These are phyloP conservation scores for Pistacia vera DNA, from an alignment of 345 rosid genomes.

Conservation along the genomic window DNA sequence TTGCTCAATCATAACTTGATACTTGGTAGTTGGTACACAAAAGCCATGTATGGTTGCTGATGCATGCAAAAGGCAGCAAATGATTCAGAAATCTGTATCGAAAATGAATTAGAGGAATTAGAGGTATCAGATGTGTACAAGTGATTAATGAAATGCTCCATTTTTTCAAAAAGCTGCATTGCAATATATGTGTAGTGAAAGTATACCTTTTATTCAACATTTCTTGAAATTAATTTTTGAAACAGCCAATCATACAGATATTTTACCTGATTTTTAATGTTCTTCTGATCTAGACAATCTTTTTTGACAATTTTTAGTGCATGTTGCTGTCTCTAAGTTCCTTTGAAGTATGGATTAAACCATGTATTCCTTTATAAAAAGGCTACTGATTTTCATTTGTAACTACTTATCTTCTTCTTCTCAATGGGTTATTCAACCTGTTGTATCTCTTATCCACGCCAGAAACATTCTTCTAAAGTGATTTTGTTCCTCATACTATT, in stretches of 20 bases:
- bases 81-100: background rate
- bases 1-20: background rate
- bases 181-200: background rate
- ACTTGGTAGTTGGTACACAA: background rate
- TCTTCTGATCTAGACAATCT: background rate
- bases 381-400: background rate
- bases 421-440: background rate
- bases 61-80: background rate
- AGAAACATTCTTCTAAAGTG: slow-evolving; percentile 9
- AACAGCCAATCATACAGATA: background rate
- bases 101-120: background rate
- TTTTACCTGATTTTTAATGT: background rate
- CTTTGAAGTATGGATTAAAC: background rate
- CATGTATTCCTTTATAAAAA: background rate
- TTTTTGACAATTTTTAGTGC: background rate
- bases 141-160: background rate
- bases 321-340: background rate
- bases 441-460: background rate
- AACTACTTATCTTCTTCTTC: background rate
- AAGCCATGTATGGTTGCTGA: background rate
- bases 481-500: slow-evolving; percentile 45
- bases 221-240: background rate
- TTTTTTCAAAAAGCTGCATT: background rate
- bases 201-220: background rate
- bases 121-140: background rate